phyloP scores from a whole-genome alignment of 371 early-diverging fungal species.

The Rhizopus stolonifer region DNA sequence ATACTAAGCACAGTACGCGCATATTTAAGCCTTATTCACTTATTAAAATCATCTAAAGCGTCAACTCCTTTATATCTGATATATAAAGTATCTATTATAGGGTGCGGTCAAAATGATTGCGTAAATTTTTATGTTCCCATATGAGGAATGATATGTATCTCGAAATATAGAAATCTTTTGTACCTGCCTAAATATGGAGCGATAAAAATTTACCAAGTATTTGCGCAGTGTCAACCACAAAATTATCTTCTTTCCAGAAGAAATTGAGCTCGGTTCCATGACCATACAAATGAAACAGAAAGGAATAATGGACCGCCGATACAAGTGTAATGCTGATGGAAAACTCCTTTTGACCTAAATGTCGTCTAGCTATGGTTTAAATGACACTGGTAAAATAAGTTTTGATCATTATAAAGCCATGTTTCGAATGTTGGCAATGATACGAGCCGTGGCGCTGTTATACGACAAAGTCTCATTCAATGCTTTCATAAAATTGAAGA shows the following conservation, averaged over 20 bases:
- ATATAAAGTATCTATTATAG: no score
- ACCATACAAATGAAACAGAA: conserved; percentile 22
- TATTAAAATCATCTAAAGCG: no score
- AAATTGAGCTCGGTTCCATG: conserved; percentile 26
- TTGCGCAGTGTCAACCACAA: conserved; percentile 16
- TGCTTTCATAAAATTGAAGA: conserved; percentile 23
- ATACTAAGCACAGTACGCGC: no score
- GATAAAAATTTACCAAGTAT: conserved; percentile 25
- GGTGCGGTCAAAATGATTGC: no score
- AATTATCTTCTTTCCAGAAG: conserved; percentile 27
- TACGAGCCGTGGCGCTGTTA: conserved; percentile 27
- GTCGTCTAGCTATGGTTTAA: conserved; percentile 22
- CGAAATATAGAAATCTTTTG: no score
- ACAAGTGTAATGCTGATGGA: conserved; percentile 28
- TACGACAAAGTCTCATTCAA: conserved; percentile 26
- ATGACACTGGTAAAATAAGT: conserved; percentile 16
- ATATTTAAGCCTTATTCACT: no score
- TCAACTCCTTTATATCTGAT: no score
- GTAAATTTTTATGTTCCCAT: no score
- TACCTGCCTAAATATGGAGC: no score
- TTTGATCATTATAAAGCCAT: conserved; percentile 30
- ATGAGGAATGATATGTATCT: no score
- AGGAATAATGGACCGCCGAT: conserved; percentile 22
- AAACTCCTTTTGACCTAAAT: conserved; percentile 23
- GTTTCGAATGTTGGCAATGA: conserved; percentile 33